Conservation (phyloP, 257 asterid genomes). For the Datura wrightii region DNA sequence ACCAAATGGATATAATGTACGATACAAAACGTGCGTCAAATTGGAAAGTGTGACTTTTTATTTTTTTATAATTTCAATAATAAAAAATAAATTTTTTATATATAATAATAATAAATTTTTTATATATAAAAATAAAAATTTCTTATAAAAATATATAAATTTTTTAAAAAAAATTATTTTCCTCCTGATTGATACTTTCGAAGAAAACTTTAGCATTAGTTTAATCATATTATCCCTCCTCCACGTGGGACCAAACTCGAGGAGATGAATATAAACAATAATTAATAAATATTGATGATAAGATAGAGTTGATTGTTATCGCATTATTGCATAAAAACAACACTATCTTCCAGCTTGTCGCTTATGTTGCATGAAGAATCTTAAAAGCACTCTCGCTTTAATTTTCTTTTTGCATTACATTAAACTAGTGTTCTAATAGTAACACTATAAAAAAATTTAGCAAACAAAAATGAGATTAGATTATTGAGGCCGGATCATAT, state of each 20-base stretch:
- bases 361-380: conserved; percentile 2
- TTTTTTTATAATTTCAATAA: too few relatives aligned
- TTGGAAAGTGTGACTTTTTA: too few relatives aligned
- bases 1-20: neutral
- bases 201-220: neutral
- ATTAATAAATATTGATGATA: neutral
- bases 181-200: neutral
- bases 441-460: neutral
- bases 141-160: too few relatives aligned
- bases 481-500: neutral
- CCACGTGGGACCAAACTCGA: neutral
- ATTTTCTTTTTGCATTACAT: neutral
- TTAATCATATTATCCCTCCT: neutral
- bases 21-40: neutral
- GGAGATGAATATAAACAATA: neutral
- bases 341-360: neutral
- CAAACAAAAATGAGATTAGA: neutral
- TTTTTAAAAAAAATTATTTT: too few relatives aligned
- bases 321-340: neutral
- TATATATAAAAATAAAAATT: too few relatives aligned
- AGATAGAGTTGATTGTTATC: neutral
- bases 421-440: neutral
- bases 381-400: neutral
- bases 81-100: too few relatives aligned
- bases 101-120: too few relatives aligned